phyloP scores from a whole-genome alignment of 2,329 filamentous ascomycete genomes.

The Zymoseptoria passerinii region DNA sequence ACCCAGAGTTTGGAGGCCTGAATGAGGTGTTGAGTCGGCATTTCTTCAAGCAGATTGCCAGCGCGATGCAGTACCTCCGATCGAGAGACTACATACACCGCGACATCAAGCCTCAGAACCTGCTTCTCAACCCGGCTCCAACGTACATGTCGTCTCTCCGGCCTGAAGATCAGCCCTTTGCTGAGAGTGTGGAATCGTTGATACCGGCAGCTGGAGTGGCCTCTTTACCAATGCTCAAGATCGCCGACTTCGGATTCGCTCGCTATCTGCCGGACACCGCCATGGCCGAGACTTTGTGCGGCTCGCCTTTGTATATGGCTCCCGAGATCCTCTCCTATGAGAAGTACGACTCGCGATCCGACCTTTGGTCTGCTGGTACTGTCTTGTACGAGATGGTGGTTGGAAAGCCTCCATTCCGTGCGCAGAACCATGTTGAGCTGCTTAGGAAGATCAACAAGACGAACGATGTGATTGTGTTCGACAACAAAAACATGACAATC shows the following conservation, averaged over 20 bases:
- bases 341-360: conserved; percentile 92
- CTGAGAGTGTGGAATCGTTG: conserved; percentile 71
- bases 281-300: conserved; percentile 90
- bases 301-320: conserved; percentile 96
- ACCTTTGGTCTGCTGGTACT: conserved; percentile 95
- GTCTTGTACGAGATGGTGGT: conserved; percentile 94
- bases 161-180: conserved; percentile 59
- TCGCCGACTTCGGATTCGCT: conserved; percentile 98
- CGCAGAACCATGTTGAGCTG: conserved; percentile 88
- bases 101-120: conserved; percentile 94
- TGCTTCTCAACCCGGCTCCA: conserved; percentile 76
- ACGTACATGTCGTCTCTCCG: conserved; percentile 57
- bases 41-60: conserved; percentile 89
- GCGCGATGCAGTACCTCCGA: conserved; percentile 81
- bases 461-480: conserved; percentile 76
- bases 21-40: conserved; percentile 95
- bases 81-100: conserved; percentile 84
- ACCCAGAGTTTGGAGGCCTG: conserved; percentile 70
- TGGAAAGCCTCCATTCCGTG: conserved; percentile 82
- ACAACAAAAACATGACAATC: conserved; percentile 39
- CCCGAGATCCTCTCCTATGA: conserved; percentile 96
- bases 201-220: conserved; percentile 72
- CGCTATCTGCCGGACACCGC: conserved; percentile 83
- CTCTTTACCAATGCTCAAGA: conserved; percentile 89
- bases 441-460: conserved; percentile 84